Percentiles rank a stretch among this genome's conserved stretches.
phyloP scores from a whole-genome alignment of 2,329 filamentous ascomycete species.

The Pestalotiopsis fici region DNA sequence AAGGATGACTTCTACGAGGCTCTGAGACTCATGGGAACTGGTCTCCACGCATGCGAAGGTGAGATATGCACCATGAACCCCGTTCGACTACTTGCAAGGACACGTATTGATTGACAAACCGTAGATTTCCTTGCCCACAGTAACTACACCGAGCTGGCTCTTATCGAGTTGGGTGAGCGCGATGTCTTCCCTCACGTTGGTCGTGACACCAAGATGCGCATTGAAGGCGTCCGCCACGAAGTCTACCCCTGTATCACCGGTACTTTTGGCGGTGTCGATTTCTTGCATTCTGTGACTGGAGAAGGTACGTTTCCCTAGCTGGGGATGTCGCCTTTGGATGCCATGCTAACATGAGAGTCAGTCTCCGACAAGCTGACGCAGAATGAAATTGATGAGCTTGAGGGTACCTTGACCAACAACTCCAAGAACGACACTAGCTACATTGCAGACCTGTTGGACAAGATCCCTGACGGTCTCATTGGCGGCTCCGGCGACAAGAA shows the following conservation, averaged over 20 bases:
- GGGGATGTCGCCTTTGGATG: too few relatives aligned
- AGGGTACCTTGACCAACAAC: conserved; percentile 74
- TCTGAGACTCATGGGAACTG: conserved; percentile 82
- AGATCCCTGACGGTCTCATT: conserved; percentile 80
- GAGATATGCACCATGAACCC: conserved; percentile 17
- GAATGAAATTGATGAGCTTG: conserved; percentile 85
- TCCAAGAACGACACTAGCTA: conserved; percentile 68
- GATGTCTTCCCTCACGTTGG: conserved; percentile 89
- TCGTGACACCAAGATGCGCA: conserved; percentile 66
- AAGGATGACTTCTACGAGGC: conserved; percentile 86
- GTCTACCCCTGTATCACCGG: conserved; percentile 88
- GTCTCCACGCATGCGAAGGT: conserved; percentile 84
- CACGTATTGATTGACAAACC: conserved; percentile 9
- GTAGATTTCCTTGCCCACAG: conserved; percentile 88
- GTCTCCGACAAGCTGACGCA: conserved; percentile 89
- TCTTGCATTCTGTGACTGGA: conserved; percentile 82
- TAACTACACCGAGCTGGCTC: conserved; percentile 86
- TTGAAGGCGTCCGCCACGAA: conserved; percentile 63
- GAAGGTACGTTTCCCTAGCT: conserved; percentile 47
- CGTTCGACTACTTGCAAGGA: neutral
- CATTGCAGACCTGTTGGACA: conserved; percentile 77
- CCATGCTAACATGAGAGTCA: conserved; percentile 21
- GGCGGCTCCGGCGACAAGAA: conserved; percentile 75
- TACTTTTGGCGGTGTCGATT: conserved; percentile 93
- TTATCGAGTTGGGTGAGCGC: conserved; percentile 82